Percentiles rank a stretch among this genome's conserved stretches.
Conservation (phyloP, 73 alveolate species). For the Paramecium biaurelia region DNA sequence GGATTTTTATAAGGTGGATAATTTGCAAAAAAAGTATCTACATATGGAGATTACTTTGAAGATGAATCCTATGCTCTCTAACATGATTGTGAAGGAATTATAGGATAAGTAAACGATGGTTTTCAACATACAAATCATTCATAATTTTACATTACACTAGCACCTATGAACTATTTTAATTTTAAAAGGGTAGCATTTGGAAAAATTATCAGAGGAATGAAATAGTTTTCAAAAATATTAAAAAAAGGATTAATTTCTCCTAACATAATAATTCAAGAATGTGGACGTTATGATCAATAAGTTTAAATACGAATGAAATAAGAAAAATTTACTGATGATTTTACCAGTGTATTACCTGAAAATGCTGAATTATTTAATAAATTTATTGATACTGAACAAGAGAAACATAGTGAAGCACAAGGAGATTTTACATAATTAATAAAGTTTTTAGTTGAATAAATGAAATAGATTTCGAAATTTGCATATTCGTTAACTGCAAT, state of each 20-base stretch:
- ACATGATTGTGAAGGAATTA: conserved; percentile 52
- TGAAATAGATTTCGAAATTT: background rate
- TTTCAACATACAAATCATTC: conserved; percentile 55
- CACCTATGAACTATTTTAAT: conserved; percentile 32
- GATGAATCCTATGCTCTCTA: conserved; percentile 62
- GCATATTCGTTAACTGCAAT: background rate
- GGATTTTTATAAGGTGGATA: conserved; percentile 53
- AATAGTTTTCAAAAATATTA: background rate
- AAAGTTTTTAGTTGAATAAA: background rate
- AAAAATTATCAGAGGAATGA: conserved; percentile 48
- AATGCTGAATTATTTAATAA: background rate
- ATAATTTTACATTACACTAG: conserved; percentile 57
- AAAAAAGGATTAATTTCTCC: background rate
- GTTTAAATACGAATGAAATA: background rate
- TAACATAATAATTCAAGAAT: background rate
- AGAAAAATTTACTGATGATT: conserved; percentile 24
- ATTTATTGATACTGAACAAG: conserved; percentile 24
- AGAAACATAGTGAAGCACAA: conserved; percentile 22
- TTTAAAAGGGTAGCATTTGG: conserved; percentile 61
- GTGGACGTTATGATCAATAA: conserved; percentile 27
- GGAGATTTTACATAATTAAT: conserved; percentile 21
- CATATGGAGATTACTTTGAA: conserved; percentile 50
- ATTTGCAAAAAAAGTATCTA: conserved; percentile 36
- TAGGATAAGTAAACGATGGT: conserved; percentile 57
- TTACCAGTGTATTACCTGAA: background rate